Base-by-base conservation (phyloP, 1,284 basidiomycete species). In the Sanghuangporus weigelae region DNA sequence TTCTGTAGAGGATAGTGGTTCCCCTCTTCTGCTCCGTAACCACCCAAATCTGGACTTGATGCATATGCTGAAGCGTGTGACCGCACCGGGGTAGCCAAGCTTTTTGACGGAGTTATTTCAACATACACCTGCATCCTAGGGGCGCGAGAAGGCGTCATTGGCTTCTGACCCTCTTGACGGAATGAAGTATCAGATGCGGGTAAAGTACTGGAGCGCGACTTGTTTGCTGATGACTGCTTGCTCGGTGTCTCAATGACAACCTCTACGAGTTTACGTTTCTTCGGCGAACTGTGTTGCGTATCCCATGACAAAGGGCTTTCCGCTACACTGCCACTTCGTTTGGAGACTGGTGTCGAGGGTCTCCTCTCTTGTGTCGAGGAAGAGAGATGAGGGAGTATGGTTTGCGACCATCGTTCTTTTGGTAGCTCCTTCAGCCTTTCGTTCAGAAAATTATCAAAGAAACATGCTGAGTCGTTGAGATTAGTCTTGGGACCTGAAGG, bases 361-460 rank as follows among this genome's bases (percentile, higher is more conserved):
- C 50, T 53, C 5, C 50, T 38, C 14, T 38, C 36, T 19, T 54
- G 66, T 31, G 59, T 62, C n/a, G 65, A 57, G 31, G 62, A 53
- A 19, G 53, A 38, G 5, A 38, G 36, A 7, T 36, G 23, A 50
- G 40, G 21, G 3, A 49, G 44, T n/a, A 56, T 57, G 19, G 46
- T 26, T 7, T 23, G 26, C 53, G 46, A 39, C 26, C 59, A 26
- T 21, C 55, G 57, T 26, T 48, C 63, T 42, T 60, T 65, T 56
- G 63, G 55, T n/a, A 57, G 44, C 16, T 71, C 71, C 62, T 75
- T 66, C 21, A 76, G 71, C 66, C 79, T 75, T 57, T 83, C 78
- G n/a, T 80, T 77, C 31, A 91, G 72, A 70, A 88, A 88, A 35
- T 81, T 75, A 64, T 86, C 80, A 71, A 89, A 89, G 70, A 87